Percentiles rank a stretch among this genome's conserved stretches.
These are phyloP conservation scores for Asclepias syriaca DNA, from an alignment of 257 asterid genomes.

Conservation along the genomic window DNA sequence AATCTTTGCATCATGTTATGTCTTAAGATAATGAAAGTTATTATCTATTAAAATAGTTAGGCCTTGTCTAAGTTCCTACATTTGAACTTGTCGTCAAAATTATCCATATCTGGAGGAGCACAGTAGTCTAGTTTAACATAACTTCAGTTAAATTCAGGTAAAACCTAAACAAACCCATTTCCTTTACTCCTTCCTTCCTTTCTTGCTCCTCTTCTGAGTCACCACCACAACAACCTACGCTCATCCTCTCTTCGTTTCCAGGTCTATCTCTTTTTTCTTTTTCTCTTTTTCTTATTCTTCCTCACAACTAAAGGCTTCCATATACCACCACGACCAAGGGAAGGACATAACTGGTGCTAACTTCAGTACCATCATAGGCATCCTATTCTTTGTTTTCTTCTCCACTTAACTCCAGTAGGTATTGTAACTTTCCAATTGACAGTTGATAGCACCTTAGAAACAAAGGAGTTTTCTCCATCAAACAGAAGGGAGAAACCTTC, in stretches of 20 bases:
- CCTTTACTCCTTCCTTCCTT: neutral
- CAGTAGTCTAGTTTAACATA: neutral
- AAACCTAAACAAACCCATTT: neutral
- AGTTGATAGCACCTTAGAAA: neutral
- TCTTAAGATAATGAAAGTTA: no score
- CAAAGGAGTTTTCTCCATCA: neutral
- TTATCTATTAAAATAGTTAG: neutral
- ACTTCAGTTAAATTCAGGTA: neutral
- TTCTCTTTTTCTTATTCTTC: neutral
- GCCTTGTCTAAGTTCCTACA: neutral
- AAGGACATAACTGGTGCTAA: neutral
- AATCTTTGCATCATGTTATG: no score
- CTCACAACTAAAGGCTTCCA: neutral
- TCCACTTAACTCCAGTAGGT: neutral
- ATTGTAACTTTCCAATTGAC: neutral
- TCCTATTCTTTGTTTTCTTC: neutral
- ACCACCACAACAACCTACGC: neutral
- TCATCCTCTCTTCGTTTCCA: neutral
- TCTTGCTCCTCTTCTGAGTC: neutral
- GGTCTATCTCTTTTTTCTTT: neutral
- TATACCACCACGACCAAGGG: neutral
- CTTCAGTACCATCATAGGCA: neutral
- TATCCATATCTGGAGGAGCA: neutral
- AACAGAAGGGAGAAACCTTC: neutral
- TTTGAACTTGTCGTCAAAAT: neutral